Evolutionary conservation across 208 protist genomes (phyloP), one percentile per base, ranked within the genome.

Genomic region (Herpetomonas samuelpessoai): DNA sequence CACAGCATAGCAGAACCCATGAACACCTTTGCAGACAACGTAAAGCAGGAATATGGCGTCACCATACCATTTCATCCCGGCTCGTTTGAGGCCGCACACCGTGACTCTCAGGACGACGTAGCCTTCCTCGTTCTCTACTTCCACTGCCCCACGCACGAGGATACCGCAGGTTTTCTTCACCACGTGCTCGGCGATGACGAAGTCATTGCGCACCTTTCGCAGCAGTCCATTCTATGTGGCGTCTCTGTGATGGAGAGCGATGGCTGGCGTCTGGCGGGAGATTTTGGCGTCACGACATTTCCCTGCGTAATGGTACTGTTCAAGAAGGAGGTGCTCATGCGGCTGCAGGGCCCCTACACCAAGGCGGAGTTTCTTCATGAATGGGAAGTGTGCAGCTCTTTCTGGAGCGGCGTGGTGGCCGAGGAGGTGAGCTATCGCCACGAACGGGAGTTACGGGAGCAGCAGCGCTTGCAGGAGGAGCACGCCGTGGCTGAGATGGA

Each of bases 111-210:
- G 54, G 47, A 67, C 10, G 57, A 62, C 14, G 71, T 57, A 4
- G 35, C 72, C 46, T 92, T 88, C 61, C 62, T 92, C 16, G 55
- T 95, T 16, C 46, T 95, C 3, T 95, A 92, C 56, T 64, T 95
- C 4, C 88, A 95, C 70, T 84, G 74, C 68, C 83, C 82, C 18
- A 78, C 56, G 1, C 85, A 95, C 58, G 85, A 91, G 48, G 61
- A 86, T 62, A 91, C 85, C 10, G 55, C 51, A 12, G 54, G 14
- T 6, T 95, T 92, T 60, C 22, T 95, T 25, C 71, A 49, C 29
- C 52, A 80, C 21, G 80, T 89, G 7, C 73, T 95, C 44, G 65
- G 68, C 27, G 28, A 48, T 3, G 68, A 80, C 24, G 68, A 69
- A 19, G 50, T 92, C 22, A 64, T 76, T 14, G 74, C 76, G 7